phyloP scores from a whole-genome alignment of 768 basidiomycete genomes.

The Suillus bovinus region DNA sequence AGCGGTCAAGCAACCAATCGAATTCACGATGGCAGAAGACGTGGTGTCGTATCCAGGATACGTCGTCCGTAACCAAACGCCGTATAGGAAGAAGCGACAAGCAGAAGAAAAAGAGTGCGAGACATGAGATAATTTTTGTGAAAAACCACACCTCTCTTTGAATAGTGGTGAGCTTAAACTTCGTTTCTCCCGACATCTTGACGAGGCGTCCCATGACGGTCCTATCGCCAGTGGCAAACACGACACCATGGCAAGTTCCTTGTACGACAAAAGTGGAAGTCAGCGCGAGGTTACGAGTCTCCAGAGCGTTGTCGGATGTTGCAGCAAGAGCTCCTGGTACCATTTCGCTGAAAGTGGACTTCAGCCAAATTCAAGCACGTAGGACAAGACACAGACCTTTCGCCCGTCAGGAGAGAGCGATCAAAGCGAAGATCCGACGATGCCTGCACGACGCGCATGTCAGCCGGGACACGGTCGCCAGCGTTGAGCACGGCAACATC shows the following conservation, averaged over 20 bases:
- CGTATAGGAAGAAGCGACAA: conserved; percentile 40
- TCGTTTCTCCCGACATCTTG: conserved; percentile 43
- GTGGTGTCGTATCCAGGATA: conserved; percentile 39
- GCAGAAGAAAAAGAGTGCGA: conserved; percentile 44
- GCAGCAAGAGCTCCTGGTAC: conserved; percentile 38
- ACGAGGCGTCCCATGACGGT: conserved; percentile 48
- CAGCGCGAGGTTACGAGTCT: conserved; percentile 57
- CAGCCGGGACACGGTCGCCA: conserved; percentile 72
- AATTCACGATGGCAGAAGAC: conserved; percentile 35
- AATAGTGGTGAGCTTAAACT: conserved; percentile 29
- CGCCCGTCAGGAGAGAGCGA: conserved; percentile 65
- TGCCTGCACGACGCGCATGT: conserved; percentile 60
- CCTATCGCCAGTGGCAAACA: conserved; percentile 49
- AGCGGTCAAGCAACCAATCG: conserved; percentile 41
- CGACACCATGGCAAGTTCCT: conserved; percentile 49
- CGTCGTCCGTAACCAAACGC: conserved; percentile 32
- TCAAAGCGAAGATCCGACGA: conserved; percentile 62
- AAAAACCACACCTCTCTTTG: conserved; percentile 33
- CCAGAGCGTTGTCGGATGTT: conserved; percentile 41
- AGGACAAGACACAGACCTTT: conserved; percentile 43
- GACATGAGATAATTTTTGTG: conserved; percentile 53
- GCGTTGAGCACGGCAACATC: conserved; percentile 64
- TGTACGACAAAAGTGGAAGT: conserved; percentile 36
- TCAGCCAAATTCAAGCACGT: conserved; percentile 13
- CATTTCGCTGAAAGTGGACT: conserved; percentile 20